phyloP scores from a whole-genome alignment of 192 early-diverging fungal genomes.

The Coemansia sp. region DNA sequence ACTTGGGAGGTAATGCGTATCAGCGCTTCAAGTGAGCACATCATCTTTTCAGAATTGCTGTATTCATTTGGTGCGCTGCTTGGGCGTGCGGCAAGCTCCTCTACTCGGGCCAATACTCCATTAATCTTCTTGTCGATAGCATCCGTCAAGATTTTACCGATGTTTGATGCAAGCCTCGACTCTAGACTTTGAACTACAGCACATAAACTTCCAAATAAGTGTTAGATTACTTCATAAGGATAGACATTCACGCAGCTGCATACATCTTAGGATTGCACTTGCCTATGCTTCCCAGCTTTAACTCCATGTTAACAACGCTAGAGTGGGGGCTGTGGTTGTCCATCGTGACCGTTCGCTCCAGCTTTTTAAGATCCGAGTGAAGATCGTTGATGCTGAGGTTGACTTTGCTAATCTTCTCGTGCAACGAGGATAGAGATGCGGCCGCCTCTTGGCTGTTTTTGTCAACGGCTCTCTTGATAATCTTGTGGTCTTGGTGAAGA shows the following conservation, averaged over 20 bases:
- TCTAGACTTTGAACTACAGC: constrained; percentile 19
- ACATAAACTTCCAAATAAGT: not conserved
- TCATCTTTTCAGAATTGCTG: not conserved
- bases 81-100: not conserved
- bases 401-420: constrained; percentile 46
- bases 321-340: constrained; percentile 17
- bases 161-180: constrained; percentile 1
- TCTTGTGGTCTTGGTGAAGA: constrained; percentile 42
- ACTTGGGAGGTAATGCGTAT: not conserved
- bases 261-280: constrained; percentile 3
- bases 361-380: constrained; percentile 44
- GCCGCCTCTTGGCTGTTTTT: constrained; percentile 22
- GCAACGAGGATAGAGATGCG: constrained; percentile 31
- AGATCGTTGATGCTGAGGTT: constrained; percentile 46
- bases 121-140: constrained; percentile 5
- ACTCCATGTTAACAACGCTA: constrained; percentile 32
- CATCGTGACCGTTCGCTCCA: constrained; percentile 29
- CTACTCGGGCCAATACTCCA: not conserved
- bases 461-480: constrained; percentile 34
- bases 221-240: not conserved
- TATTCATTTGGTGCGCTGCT: not conserved
- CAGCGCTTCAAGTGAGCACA: not conserved
- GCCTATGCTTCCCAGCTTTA: constrained; percentile 37
- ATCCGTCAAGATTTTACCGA: not conserved
- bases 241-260: not conserved